Percentiles rank a stretch among this genome's conserved stretches.
Evolutionary conservation across 345 rosid species (phyloP).

Genomic region (Brassica carinata): DNA sequence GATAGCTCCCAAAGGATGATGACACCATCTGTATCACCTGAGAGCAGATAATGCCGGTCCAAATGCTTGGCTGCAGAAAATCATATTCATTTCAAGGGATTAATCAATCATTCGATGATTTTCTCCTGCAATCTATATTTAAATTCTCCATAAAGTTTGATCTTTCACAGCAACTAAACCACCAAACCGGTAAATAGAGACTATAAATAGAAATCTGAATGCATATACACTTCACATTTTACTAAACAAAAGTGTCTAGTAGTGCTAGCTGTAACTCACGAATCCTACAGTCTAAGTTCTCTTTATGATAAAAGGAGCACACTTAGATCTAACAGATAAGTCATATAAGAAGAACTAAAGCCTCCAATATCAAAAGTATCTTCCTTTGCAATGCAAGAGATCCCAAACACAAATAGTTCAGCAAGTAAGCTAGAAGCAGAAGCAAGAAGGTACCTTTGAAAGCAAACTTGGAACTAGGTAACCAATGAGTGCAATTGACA

Average conservation of each 20-base stretch:
- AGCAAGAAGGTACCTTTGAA: conserved; percentile 58
- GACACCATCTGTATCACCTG: conserved; percentile 83
- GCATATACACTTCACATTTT: neutral
- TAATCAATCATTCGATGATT: neutral
- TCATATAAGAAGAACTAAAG: neutral
- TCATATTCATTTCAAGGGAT: neutral
- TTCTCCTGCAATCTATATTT: neutral
- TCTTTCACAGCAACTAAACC: conserved; percentile 2
- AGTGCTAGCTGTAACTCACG: neutral
- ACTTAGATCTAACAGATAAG: neutral
- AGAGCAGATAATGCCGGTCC: conserved; percentile 67
- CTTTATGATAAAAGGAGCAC: neutral
- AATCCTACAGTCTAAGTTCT: neutral
- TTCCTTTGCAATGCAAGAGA: neutral
- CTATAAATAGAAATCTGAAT: conserved; percentile 11
- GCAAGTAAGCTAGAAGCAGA: neutral
- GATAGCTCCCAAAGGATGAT: conserved; percentile 79
- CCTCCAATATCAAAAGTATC: conserved; percentile 3
- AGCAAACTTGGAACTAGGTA: conserved; percentile 73
- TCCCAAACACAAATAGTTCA: neutral
- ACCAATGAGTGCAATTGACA: conserved; percentile 91
- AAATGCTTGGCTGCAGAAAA: conserved; percentile 57
- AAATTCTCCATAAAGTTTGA: neutral
- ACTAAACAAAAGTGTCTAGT: neutral
- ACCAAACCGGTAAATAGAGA: conserved; percentile 1